Conservation (phyloP, 805 yeast genomes). For the Wickerhamomyces canadensis region DNA sequence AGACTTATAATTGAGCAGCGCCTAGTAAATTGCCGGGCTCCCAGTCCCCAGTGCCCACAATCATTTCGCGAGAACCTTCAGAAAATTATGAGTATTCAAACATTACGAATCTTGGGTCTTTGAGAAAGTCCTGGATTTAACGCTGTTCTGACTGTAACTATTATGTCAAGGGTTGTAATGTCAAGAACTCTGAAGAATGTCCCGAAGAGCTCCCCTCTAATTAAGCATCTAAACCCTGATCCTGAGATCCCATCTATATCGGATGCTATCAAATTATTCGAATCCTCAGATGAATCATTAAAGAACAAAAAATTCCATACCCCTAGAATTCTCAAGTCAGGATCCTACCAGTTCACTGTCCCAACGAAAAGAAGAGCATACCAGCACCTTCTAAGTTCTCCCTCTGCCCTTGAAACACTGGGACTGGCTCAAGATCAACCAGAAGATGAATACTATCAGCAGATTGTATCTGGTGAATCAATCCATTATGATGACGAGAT, state of each 20-base stretch:
- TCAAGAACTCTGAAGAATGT: conserved; percentile 4
- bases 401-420: conserved; percentile 54
- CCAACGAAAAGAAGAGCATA: conserved; percentile 59
- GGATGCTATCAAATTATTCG: conserved; percentile 24
- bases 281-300: conserved; percentile 16
- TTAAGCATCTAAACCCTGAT: conserved; percentile 20
- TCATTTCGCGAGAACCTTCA: too few species aligned
- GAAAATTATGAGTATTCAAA: too few species aligned
- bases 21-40: too few species aligned
- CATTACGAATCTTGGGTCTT: too few species aligned
- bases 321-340: conserved; percentile 49
- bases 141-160: conserved; percentile 1
- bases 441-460: conserved; percentile 40
- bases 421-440: conserved; percentile 39
- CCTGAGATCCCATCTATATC: conserved; percentile 25
- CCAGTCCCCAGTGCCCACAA: too few species aligned
- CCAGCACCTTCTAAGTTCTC: conserved; percentile 52
- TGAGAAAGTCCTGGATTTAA: too few species aligned
- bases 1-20: too few species aligned
- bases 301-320: conserved; percentile 33
- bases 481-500: conserved; percentile 36
- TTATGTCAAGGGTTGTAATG: conserved; percentile 3
- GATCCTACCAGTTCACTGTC: conserved; percentile 66
- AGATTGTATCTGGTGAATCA: conserved; percentile 59
- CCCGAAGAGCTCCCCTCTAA: conserved; percentile 12